These are phyloP conservation scores for Leccinum truebloodii DNA, from an alignment of 768 basidiomycete species.

Conservation along the genomic window DNA sequence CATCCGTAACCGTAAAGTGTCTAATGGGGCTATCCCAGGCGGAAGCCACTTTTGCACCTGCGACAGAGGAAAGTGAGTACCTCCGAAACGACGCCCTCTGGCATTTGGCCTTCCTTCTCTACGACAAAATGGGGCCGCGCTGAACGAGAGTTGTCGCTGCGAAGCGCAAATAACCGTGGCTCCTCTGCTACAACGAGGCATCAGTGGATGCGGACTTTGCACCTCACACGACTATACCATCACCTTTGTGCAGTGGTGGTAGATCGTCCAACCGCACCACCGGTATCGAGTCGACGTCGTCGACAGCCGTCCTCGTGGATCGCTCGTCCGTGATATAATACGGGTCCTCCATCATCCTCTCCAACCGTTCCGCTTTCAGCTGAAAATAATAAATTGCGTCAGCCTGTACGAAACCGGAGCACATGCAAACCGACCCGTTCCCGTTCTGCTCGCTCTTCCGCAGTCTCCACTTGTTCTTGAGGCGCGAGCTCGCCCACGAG, in stretches of 20 bases:
- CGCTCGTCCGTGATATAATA: conserved; percentile 82
- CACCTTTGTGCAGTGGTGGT: conserved; percentile 43
- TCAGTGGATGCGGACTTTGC: conserved; percentile 22
- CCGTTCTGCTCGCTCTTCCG: conserved; percentile 58
- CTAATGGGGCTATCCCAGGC: conserved; percentile 26
- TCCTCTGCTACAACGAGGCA: conserved; percentile 27
- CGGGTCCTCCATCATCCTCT: conserved; percentile 81
- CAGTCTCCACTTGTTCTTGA: conserved; percentile 50
- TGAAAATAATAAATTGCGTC: conserved; percentile 37
- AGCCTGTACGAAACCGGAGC: not conserved
- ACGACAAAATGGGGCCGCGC: conserved; percentile 56
- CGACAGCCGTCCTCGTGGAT: conserved; percentile 38
- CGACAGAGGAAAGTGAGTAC: conserved; percentile 27
- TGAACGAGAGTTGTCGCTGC: conserved; percentile 40
- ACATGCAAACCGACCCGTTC: conserved; percentile 54
- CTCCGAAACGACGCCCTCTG: conserved; percentile 45
- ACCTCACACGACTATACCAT: not conserved
- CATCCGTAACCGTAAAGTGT: conserved; percentile 31
- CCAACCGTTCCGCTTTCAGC: conserved; percentile 76
- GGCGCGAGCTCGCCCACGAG: conserved; percentile 35
- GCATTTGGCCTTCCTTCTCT: conserved; percentile 87
- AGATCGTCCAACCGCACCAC: conserved; percentile 81
- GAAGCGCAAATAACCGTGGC: conserved; percentile 47
- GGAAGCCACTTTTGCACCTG: conserved; percentile 34
- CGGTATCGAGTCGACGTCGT: conserved; percentile 90